phyloP scores from a whole-genome alignment of 164 flowering plant genomes.

The Sextonia rubra region DNA sequence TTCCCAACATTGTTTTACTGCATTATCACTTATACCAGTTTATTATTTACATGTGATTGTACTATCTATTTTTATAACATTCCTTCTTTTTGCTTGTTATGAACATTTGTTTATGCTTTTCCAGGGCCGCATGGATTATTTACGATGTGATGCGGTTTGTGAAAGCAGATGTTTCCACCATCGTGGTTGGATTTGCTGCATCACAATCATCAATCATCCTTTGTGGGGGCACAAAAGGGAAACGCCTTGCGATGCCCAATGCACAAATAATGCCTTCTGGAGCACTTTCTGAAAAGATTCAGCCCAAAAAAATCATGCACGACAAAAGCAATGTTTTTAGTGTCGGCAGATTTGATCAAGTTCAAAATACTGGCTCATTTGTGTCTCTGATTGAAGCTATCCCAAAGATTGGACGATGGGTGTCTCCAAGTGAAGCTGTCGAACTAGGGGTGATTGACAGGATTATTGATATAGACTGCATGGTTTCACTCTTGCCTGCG shows the following conservation, averaged over 20 bases:
- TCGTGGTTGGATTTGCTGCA: conserved; percentile 90
- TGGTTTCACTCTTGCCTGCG: conserved; percentile 70
- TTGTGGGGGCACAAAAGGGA: conserved; percentile 94
- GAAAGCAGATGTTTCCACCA: conserved; percentile 89
- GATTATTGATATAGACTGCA: conserved; percentile 72
- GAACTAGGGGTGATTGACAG: conserved; percentile 86
- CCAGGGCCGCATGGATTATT: conserved; percentile 87
- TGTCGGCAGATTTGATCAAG: conserved; percentile 69
- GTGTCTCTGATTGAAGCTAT: conserved; percentile 94
- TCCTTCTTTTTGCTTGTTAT: neutral
- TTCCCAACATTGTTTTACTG: too few relatives aligned
- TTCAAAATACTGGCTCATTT: conserved; percentile 73
- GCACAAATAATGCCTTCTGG: conserved; percentile 79
- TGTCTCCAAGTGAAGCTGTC: too few relatives aligned
- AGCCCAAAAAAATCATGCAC: conserved; percentile 69
- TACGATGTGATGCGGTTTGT: conserved; percentile 82
- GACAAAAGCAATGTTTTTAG: conserved; percentile 64
- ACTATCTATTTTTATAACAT: neutral
- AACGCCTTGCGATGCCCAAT: conserved; percentile 95
- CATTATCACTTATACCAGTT: too few relatives aligned
- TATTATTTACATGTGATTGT: too few relatives aligned
- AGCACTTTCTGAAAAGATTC: conserved; percentile 73
- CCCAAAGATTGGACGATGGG: too few relatives aligned
- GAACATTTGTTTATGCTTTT: conserved; percentile 1
- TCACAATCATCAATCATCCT: conserved; percentile 85